Evolutionary conservation across 1,284 basidiomycete species (phyloP), one percentile per base, ranked within the genome.

Genomic region (Melampsora americana): DNA sequence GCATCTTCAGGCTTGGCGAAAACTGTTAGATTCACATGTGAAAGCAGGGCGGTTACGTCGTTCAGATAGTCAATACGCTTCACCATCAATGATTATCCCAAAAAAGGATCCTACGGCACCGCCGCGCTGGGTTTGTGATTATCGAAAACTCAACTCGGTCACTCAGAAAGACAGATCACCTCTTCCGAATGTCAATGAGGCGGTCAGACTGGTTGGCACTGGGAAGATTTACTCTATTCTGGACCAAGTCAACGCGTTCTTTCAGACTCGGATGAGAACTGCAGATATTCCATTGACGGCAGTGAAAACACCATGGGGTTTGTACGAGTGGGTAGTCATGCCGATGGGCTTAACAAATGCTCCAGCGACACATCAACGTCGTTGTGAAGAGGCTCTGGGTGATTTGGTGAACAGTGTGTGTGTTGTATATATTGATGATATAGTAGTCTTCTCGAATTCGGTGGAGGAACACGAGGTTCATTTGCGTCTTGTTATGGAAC

Each of bases 381-480:
- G n/a, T n/a, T n/a, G n/a, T 66, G 23, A 79, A 59, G 71, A 78
- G 56, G 78, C 76, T 3, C n/a, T 66, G 12, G 64, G 64, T 6
- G 75, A 78, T 84, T n/a, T n/a, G n/a, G n/a, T n/a, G n/a, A n/a
- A n/a, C n/a, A n/a, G n/a, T n/a, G n/a, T n/a, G n/a, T n/a, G 83
- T 77, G 81, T 85, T 76, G 82, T 85, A 0, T 86, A 86, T 75
- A 77, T 86, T 0, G 85, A 86, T 77, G 82, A 86, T 70, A 86
- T 86, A 61, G 79, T 86, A 39, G 85, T 86, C 60, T n/a, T n/a
- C n/a, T n/a, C n/a, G n/a, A n/a, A n/a, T n/a, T n/a, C n/a, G n/a
- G n/a, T n/a, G n/a, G n/a, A 86, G 83, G 82, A 85, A 84, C 0
- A 0, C 83, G 0, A 78, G 78, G 0, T 18, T 84, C 0, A 82